Evolutionary conservation across 192 early-diverging fungal genomes (phyloP).

Genomic region (Thoreauomyces humboldtii): DNA sequence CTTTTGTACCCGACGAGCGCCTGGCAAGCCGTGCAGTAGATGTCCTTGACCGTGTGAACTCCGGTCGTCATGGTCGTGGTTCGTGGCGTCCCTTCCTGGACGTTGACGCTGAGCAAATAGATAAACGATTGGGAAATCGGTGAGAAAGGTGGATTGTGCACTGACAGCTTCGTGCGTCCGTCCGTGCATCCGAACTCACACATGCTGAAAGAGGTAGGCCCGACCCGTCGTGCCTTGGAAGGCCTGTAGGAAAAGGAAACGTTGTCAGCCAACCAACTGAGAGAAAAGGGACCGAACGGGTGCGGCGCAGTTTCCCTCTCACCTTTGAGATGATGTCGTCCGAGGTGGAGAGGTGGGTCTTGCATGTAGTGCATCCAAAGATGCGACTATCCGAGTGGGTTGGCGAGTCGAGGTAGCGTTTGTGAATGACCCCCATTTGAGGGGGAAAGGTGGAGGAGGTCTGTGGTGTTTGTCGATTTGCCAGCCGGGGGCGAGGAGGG

Average conservation of each 20-base stretch:
- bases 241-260: conserved; percentile 24
- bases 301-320: not conserved
- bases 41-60: conserved; percentile 66
- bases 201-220: conserved; percentile 65
- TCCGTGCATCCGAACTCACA: too few relatives aligned
- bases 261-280: not conserved
- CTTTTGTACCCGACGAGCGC: conserved; percentile 38
- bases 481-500: too few relatives aligned
- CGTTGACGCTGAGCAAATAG: conserved; percentile 47
- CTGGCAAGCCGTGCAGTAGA: conserved; percentile 54
- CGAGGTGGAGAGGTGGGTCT: conserved; percentile 31
- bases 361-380: conserved; percentile 32
- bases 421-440: conserved; percentile 34
- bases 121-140: too few relatives aligned
- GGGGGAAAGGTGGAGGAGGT: too few relatives aligned
- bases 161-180: too few relatives aligned
- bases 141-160: too few relatives aligned
- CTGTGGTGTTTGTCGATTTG: too few relatives aligned
- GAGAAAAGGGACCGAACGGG: not conserved
- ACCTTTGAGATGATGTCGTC: conserved; percentile 31
- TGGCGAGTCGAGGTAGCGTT: conserved; percentile 27
- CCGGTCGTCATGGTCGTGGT: conserved; percentile 73
- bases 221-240: conserved; percentile 63
- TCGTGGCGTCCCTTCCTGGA: conserved; percentile 51
- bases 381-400: conserved; percentile 21